Evolutionary conservation across 768 basidiomycete genomes (phyloP).

Genomic region (Suillus ampliporus): DNA sequence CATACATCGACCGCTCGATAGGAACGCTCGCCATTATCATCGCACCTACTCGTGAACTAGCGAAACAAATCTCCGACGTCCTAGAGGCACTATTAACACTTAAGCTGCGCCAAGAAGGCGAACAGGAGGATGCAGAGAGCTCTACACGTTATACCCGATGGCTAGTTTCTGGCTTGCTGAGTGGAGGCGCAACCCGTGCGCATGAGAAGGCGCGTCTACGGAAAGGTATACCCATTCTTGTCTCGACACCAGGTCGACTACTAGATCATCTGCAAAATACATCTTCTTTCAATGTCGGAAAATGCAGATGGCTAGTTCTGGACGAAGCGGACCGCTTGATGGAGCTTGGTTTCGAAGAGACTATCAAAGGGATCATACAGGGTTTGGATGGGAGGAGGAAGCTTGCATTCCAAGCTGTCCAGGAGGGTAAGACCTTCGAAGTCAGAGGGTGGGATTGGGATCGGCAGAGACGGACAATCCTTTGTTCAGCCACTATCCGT

Average conservation of each 20-base stretch:
- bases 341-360: conserved; percentile 98
- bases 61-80: conserved; percentile 97
- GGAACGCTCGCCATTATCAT: conserved; percentile 95
- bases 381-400: conserved; percentile 83
- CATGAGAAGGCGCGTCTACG: conserved; percentile 96
- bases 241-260: conserved; percentile 93
- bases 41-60: conserved; percentile 93
- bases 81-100: conserved; percentile 81
- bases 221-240: conserved; percentile 94
- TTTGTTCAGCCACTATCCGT: conserved; percentile 96
- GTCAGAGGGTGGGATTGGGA: conserved; percentile 90
- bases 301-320: conserved; percentile 93
- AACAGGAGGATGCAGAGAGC: conserved; percentile 52
- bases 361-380: conserved; percentile 87
- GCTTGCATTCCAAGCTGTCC: conserved; percentile 69
- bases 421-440: conserved; percentile 70
- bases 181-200: conserved; percentile 90
- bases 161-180: conserved; percentile 92
- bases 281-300: conserved; percentile 88
- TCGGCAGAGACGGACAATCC: conserved; percentile 76
- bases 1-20: conserved; percentile 93
- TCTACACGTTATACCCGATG: conserved; percentile 73
- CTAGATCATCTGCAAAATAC: conserved; percentile 98
- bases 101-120: conserved; percentile 65
- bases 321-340: conserved; percentile 98